Conservation (phyloP, 805 yeast genomes). For the Yamadazyma nakazawae region DNA sequence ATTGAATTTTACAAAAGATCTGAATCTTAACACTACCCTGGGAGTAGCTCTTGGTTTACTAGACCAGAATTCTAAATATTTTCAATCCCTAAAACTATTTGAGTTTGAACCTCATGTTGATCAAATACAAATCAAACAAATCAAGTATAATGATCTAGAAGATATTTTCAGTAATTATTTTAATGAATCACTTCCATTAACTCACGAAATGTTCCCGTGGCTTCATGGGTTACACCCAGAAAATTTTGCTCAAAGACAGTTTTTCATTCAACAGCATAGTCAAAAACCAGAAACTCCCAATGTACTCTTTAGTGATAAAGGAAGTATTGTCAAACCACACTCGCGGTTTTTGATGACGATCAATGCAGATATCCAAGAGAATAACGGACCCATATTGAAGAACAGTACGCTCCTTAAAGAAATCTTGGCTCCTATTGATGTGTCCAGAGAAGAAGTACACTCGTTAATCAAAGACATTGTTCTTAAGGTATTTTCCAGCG, state of each 20-base stretch:
- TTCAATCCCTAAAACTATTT: not conserved
- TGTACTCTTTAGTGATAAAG: not conserved
- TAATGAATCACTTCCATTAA: slow-evolving; percentile 51
- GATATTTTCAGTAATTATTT: slow-evolving; percentile 36
- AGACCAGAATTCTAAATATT: slow-evolving; percentile 2
- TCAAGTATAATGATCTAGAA: slow-evolving; percentile 16
- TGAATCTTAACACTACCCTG: not conserved
- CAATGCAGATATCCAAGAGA: slow-evolving; percentile 11
- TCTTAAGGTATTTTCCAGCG: slow-evolving; percentile 17
- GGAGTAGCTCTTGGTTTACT: not conserved
- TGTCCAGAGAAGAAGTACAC: slow-evolving; percentile 34
- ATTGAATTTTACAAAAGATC: slow-evolving; percentile 19
- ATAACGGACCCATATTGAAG: slow-evolving; percentile 31
- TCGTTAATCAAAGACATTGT: slow-evolving; percentile 17
- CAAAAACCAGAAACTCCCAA: slow-evolving; percentile 9
- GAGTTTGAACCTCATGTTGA: not conserved
- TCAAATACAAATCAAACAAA: slow-evolving; percentile 13
- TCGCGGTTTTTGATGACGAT: slow-evolving; percentile 42
- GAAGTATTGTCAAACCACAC: slow-evolving; percentile 7
- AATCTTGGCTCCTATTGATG: slow-evolving; percentile 48
- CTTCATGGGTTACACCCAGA: slow-evolving; percentile 69
- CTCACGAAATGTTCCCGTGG: slow-evolving; percentile 82
- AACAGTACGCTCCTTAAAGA: slow-evolving; percentile 56
- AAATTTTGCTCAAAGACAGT: slow-evolving; percentile 52
- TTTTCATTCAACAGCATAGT: slow-evolving; percentile 34